These are phyloP conservation scores for Mortierella polycephala DNA, from an alignment of 371 early-diverging fungal species.

Conservation along the genomic window DNA sequence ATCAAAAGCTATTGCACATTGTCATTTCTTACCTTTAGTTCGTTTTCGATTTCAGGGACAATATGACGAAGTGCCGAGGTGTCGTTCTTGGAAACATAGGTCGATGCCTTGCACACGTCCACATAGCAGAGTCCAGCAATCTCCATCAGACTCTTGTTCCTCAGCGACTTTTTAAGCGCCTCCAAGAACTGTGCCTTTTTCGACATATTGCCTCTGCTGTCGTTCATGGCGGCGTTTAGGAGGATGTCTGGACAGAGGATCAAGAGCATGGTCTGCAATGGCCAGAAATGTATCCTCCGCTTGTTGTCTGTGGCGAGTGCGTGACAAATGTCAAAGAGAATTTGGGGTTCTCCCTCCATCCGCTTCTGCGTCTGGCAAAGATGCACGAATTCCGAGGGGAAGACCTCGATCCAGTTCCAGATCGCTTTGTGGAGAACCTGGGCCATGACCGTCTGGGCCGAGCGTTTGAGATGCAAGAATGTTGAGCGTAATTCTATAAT, in stretches of 20 bases:
- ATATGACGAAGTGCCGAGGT: conserved; percentile 72
- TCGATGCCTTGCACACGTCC: conserved; percentile 83
- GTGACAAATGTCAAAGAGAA: conserved; percentile 81
- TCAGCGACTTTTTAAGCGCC: conserved; percentile 70
- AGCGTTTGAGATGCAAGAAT: conserved; percentile 74
- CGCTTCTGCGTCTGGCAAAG: conserved; percentile 76
- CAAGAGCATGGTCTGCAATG: conserved; percentile 83
- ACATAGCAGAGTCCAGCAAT: conserved; percentile 82
- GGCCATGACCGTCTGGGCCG: conserved; percentile 76
- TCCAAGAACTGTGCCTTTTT: conserved; percentile 76
- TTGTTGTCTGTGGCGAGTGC: conserved; percentile 74
- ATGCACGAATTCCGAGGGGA: conserved; percentile 80
- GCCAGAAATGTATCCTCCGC: conserved; percentile 81
- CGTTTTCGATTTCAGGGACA: conserved; percentile 80
- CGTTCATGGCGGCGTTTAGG: conserved; percentile 59
- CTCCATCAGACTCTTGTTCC: conserved; percentile 72
- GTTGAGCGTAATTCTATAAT: conserved; percentile 68
- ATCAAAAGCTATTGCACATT: too few relatives aligned
- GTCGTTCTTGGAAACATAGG: conserved; percentile 74
- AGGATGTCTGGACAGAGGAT: conserved; percentile 86
- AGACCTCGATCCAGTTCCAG: conserved; percentile 92
- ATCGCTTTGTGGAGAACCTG: conserved; percentile 79
- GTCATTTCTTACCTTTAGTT: conserved; percentile 63
- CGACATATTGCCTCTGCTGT: conserved; percentile 54
- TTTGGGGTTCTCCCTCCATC: conserved; percentile 82